Evolutionary conservation across 2,329 filamentous ascomycete genomes (phyloP), one percentile per base, ranked within the genome.

Genomic region (Claviceps fusiformis): DNA sequence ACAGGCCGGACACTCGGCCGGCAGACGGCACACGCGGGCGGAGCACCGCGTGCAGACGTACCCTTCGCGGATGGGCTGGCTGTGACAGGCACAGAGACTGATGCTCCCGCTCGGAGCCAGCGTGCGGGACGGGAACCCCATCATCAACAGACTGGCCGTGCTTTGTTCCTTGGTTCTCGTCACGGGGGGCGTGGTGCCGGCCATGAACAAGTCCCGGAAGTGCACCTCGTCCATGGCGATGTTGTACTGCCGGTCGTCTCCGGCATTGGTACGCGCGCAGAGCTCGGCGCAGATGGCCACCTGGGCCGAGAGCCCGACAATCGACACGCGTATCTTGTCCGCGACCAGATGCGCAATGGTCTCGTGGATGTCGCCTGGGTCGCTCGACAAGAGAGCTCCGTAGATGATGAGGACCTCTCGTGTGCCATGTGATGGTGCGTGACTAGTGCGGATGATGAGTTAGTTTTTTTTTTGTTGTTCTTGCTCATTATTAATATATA

Each of bases 351-450:
- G 80, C 52, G 77, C 75, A 65, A 97, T 89, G 0, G 92, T 97
- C 62, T 90, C 83, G 72, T 95, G 89, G 57, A 98, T 96, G 68
- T 98, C 93, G 57, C 91, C 90, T 0, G 93, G 93, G 65, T 98
- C 93, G 62, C 87, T 87, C 39, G 89, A 92, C 46, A 95, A 79
- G 7, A 98, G 78, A 11, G 92, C 92, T 44, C 93, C 93, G 66
- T 93, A 95, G 51, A 97, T 82, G 56, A 98, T 82, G 41, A 98
- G 82, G 8, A 96, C 85, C 70, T 98, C 93, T 60, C 93, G 78
- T 1, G 93, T 98, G 50, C 93, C 92, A 66, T 98, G 93, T 19
- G 85, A 87, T 1, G 93, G 93, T 1, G 92, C 87, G 70, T 97
- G 89, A 64, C 88, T 87, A 62, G 59, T 27, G 44, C 24, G 3